Evolutionary conservation across 2,329 filamentous ascomycete genomes (phyloP).

Genomic region (Clarireedia paspali): DNA sequence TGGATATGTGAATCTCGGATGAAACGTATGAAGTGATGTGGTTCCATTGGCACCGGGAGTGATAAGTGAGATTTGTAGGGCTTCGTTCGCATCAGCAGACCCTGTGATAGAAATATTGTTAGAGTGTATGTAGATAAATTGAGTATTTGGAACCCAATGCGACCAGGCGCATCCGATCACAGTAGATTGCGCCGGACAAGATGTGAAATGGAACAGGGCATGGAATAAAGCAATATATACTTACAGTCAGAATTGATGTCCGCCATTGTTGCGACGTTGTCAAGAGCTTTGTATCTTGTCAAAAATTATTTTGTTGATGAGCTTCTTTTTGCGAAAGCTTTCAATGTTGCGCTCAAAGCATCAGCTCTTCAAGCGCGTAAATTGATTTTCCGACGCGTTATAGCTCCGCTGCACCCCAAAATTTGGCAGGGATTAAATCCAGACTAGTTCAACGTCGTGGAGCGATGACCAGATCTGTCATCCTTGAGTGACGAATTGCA

Average conservation of each 20-base stretch:
- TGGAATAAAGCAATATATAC: slow-evolving; percentile 2
- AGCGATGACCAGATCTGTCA: slow-evolving; percentile 9
- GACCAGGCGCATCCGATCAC: not conserved
- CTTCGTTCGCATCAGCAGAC: slow-evolving; percentile 37
- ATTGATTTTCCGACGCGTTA: slow-evolving; percentile 15
- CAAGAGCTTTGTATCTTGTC: not conserved
- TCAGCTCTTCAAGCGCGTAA: slow-evolving; percentile 14
- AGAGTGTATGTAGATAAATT: not conserved
- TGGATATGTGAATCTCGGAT: slow-evolving; percentile 81
- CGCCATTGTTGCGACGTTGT: slow-evolving; percentile 14
- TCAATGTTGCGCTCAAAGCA: not conserved
- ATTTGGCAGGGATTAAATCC: not conserved
- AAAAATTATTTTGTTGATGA: not conserved
- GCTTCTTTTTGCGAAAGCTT: not conserved
- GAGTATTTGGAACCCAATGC: not conserved
- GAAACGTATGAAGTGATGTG: slow-evolving; percentile 60
- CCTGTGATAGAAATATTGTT: slow-evolving; percentile 15
- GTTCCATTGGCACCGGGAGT: slow-evolving; percentile 40
- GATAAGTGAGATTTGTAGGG: slow-evolving; percentile 53
- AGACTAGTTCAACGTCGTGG: slow-evolving; percentile 7
- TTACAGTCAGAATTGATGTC: slow-evolving; percentile 20
- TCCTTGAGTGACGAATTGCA: not conserved
- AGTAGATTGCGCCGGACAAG: not conserved
- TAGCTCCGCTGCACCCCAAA: not conserved
- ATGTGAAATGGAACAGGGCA: not conserved